Evolutionary conservation across 2,329 filamentous ascomycete species (phyloP).

Genomic region (Aspergillus terreus): DNA sequence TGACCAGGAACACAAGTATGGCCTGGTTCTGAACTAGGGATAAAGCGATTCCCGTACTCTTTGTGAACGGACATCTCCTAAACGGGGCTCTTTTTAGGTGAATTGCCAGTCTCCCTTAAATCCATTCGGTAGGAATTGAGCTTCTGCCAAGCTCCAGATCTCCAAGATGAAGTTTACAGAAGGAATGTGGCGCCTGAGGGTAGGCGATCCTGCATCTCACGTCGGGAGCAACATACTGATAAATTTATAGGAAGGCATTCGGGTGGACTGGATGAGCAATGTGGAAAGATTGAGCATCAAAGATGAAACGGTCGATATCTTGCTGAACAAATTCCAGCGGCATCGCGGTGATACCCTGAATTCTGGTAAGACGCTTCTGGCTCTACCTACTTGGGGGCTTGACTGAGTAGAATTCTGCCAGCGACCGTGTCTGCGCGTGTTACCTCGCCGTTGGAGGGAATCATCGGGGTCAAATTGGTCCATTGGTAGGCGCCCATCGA

Average conservation of each 20-base stretch:
- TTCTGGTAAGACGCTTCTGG: slow-evolving; percentile 22
- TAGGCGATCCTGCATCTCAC: slow-evolving; percentile 9
- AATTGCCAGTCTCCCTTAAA: no score
- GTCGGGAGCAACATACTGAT: neutral
- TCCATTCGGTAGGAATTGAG: neutral
- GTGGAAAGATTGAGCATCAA: slow-evolving; percentile 32
- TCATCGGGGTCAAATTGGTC: slow-evolving; percentile 38
- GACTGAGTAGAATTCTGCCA: slow-evolving; percentile 7
- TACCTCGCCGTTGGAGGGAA: slow-evolving; percentile 35
- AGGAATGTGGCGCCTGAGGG: slow-evolving; percentile 37
- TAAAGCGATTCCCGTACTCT: neutral
- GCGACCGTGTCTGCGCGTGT: slow-evolving; percentile 32
- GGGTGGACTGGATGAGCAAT: slow-evolving; percentile 42
- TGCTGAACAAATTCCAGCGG: slow-evolving; percentile 36
- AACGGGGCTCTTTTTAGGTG: neutral
- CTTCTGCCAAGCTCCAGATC: neutral
- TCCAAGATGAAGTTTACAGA: slow-evolving; percentile 40
- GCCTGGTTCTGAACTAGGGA: neutral
- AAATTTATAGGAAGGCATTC: slow-evolving; percentile 29
- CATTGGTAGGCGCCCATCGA: slow-evolving; percentile 28
- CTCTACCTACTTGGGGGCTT: neutral
- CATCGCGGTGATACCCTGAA: slow-evolving; percentile 40
- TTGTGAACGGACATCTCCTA: neutral
- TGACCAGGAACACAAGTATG: no score
- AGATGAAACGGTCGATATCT: slow-evolving; percentile 30